Evolutionary conservation across 257 asterid genomes (phyloP).

Genomic region (Scutellaria baicalensis): DNA sequence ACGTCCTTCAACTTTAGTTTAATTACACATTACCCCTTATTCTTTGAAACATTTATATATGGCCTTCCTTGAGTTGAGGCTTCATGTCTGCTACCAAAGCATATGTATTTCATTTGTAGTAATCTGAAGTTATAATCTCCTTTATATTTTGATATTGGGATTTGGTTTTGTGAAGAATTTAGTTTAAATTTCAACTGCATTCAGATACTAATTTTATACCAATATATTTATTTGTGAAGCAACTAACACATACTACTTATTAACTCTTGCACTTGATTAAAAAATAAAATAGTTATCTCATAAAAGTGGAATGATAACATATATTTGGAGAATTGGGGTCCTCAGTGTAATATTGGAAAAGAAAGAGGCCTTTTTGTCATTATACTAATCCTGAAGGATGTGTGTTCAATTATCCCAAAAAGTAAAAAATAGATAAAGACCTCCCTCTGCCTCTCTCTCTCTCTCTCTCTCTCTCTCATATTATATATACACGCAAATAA

Average conservation of each 20-base stretch:
- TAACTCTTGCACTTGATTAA: no score
- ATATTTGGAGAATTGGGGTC: background rate
- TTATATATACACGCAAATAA: background rate
- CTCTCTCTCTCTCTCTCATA: background rate
- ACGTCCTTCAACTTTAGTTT: background rate
- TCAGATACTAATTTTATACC: background rate
- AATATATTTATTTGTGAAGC: no score
- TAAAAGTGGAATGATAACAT: no score
- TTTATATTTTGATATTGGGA: no score
- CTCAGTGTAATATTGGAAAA: background rate
- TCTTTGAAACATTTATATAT: background rate
- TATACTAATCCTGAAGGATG: background rate
- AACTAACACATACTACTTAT: no score
- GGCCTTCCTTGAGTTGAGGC: background rate
- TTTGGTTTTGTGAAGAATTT: no score
- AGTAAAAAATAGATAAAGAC: background rate
- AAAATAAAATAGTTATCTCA: no score
- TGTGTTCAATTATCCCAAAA: slow-evolving; percentile 1
- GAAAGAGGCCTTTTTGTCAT: background rate
- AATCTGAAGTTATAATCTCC: no score
- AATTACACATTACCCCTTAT: background rate
- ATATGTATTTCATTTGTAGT: no score
- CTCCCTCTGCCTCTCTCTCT: background rate
- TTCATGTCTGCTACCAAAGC: no score
- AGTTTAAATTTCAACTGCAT: background rate